phyloP scores from a whole-genome alignment of 306 rosid species.

The Prunus campanulata region DNA sequence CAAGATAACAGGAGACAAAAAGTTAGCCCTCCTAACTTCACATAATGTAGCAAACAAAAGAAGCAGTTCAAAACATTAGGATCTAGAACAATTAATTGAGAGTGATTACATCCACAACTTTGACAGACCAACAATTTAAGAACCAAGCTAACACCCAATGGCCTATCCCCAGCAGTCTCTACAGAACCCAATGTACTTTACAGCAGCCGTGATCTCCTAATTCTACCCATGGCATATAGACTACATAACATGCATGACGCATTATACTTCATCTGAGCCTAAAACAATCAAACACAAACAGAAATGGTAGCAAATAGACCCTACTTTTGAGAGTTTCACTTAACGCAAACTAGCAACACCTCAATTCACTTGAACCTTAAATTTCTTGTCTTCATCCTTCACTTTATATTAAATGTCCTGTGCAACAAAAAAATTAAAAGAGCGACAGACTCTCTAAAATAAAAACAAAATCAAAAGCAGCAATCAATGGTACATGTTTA shows the following conservation, averaged over 20 bases:
- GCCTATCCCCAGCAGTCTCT: not conserved
- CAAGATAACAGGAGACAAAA: conserved; percentile 34
- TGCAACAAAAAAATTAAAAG: not conserved
- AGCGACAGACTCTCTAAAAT: no score
- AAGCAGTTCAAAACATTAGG: not conserved
- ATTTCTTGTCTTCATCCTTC: not conserved
- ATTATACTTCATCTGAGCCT: not conserved
- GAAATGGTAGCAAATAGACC: not conserved
- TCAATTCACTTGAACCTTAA: not conserved
- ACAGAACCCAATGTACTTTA: not conserved
- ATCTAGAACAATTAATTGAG: not conserved
- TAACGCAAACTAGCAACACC: not conserved
- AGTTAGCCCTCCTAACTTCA: conserved; percentile 9
- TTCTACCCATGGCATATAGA: not conserved
- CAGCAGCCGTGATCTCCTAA: not conserved
- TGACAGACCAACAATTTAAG: not conserved
- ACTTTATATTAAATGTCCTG: not conserved
- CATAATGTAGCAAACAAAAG: conserved; percentile 9
- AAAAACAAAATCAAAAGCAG: not conserved
- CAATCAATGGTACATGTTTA: not conserved
- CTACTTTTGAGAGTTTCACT: not conserved
- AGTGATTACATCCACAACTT: not conserved
- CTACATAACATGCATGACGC: not conserved
- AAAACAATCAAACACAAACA: not conserved
- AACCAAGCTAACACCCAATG: not conserved